Evolutionary conservation across 192 early-diverging fungal species (phyloP).

Genomic region (Coemansia sp.): DNA sequence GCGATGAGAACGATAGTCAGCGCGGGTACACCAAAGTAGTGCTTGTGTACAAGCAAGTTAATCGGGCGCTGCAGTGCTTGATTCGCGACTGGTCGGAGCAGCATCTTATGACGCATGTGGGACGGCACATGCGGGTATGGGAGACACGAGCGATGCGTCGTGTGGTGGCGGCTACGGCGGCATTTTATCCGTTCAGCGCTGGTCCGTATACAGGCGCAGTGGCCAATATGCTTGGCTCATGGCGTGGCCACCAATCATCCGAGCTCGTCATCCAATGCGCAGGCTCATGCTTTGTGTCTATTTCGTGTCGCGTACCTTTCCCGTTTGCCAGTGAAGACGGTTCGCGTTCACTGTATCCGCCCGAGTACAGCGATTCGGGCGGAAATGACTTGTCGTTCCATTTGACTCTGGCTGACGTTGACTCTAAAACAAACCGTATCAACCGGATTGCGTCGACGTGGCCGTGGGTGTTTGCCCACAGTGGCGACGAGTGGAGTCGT

Average conservation of each 20-base stretch:
- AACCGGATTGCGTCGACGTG: conserved; percentile 45
- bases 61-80: conserved; percentile 43
- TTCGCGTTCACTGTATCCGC: conserved; percentile 29
- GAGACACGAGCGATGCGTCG: conserved; percentile 42
- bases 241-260: conserved; percentile 38
- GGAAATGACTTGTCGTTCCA: conserved; percentile 45
- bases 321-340: conserved; percentile 34
- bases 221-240: conserved; percentile 29
- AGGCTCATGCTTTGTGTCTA: conserved; percentile 40
- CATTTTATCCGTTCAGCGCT: conserved; percentile 39
- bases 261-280: conserved; percentile 45
- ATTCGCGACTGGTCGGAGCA: conserved; percentile 55
- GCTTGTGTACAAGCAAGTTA: conserved; percentile 43
- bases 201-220: conserved; percentile 46
- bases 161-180: conserved; percentile 34
- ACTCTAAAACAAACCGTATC: conserved; percentile 29
- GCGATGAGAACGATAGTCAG: neutral
- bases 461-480: conserved; percentile 44
- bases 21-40: conserved; percentile 47
- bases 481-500: neutral
- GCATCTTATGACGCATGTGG: conserved; percentile 51
- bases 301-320: conserved; percentile 47
- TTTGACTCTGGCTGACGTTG: conserved; percentile 48
- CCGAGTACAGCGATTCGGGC: conserved; percentile 29
- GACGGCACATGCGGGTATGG: conserved; percentile 43